A percentile compares a stretch with the other conserved stretches of the same genome.
Conservation (phyloP, 192 early-diverging fungal species). For the Tieghemiomyces parasiticus region DNA sequence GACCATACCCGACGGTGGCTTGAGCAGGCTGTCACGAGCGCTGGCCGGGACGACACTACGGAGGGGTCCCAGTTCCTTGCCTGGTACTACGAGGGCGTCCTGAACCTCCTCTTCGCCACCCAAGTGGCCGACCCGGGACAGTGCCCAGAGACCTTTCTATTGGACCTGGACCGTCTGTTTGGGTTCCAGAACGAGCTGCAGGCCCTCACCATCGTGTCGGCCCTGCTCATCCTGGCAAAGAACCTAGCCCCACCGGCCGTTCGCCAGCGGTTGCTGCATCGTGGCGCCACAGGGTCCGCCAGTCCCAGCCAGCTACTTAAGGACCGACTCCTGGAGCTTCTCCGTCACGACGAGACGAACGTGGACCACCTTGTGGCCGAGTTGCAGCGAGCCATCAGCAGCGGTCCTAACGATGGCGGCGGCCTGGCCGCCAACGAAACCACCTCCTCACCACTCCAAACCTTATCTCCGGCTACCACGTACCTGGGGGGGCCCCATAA, state of each 20-base stretch:
- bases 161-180: constrained; percentile 50
- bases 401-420: not conserved
- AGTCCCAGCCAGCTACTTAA: not conserved
- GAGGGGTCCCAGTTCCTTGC: constrained; percentile 22
- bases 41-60: not conserved
- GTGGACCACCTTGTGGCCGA: constrained; percentile 5
- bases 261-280: constrained; percentile 3
- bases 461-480: not conserved
- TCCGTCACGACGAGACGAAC: constrained; percentile 1
- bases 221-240: constrained; percentile 52
- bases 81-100: constrained; percentile 34
- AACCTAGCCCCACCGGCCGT: constrained; percentile 22
- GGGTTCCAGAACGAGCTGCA: constrained; percentile 59
- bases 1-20: constrained; percentile 49
- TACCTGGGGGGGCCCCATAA: not conserved
- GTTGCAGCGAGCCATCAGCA: not conserved
- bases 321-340: not conserved
- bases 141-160: constrained; percentile 49
- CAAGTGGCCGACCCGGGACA: constrained; percentile 18
- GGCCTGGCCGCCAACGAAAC: not conserved
- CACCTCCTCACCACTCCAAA: not conserved
- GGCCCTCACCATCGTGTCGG: constrained; percentile 43
- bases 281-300: too few species aligned
- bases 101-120: constrained; percentile 31
- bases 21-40: not conserved